phyloP scores from a whole-genome alignment of 1,284 basidiomycete species.

The Cryptococcus floricola region DNA sequence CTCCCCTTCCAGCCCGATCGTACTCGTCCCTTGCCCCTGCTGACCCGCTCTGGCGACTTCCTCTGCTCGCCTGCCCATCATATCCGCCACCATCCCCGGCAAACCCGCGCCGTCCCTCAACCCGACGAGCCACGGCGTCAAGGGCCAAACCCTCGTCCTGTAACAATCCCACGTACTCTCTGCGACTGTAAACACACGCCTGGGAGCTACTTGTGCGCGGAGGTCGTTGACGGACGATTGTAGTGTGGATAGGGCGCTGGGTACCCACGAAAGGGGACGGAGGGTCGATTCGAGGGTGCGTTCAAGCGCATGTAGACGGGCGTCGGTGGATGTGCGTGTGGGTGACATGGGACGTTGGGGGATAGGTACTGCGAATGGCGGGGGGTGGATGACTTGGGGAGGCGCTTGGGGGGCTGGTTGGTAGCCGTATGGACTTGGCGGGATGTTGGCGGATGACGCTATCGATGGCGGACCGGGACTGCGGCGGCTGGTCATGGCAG shows the following conservation, averaged over 20 bases:
- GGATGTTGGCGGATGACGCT: not conserved
- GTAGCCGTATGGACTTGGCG: not conserved
- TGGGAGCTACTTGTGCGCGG: slow-evolving; percentile 16
- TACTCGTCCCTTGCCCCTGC: slow-evolving; percentile 23
- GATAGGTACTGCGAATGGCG: slow-evolving; percentile 8
- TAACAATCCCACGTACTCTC: slow-evolving; percentile 39
- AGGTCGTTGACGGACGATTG: slow-evolving; percentile 14
- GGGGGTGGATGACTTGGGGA: slow-evolving; percentile 13
- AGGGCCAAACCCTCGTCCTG: slow-evolving; percentile 39
- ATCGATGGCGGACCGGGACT: not conserved
- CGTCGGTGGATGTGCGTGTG: not conserved
- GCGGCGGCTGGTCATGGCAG: not conserved
- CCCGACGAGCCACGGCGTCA: slow-evolving; percentile 45
- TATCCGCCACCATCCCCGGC: slow-evolving; percentile 30
- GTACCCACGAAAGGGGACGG: slow-evolving; percentile 16
- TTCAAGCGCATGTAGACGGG: not conserved
- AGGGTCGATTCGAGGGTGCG: slow-evolving; percentile 23
- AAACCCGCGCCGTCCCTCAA: slow-evolving; percentile 34
- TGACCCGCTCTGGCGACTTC: slow-evolving; percentile 14
- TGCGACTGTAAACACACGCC: slow-evolving; percentile 21
- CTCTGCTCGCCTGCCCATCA: slow-evolving; percentile 32
- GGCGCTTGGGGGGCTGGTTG: slow-evolving; percentile 6
- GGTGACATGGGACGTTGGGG: slow-evolving; percentile 4
- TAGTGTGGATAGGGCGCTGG: slow-evolving; percentile 9
- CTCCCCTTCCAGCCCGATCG: slow-evolving; percentile 20